A percentile compares a stretch with the other conserved stretches of the same genome.
These are phyloP conservation scores for Phytophthora rubi DNA, from an alignment of 352 stramenopile genomes.

Conservation along the genomic window DNA sequence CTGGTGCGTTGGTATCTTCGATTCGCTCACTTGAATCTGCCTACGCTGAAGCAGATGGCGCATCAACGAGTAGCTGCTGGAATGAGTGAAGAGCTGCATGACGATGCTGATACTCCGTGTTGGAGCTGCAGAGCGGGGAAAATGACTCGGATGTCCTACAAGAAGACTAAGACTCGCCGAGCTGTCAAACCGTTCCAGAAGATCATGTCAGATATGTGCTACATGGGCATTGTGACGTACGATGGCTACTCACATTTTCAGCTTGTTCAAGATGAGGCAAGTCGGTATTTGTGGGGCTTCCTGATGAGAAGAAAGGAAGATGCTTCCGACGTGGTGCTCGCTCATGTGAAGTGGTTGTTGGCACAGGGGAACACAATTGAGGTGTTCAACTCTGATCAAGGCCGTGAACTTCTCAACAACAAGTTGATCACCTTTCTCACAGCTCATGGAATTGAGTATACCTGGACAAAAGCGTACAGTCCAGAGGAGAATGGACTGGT, in stretches of 20 bases:
- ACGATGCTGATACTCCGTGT: conserved; percentile 2
- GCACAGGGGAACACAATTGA: background rate
- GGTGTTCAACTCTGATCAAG: background rate
- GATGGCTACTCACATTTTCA: conserved; percentile 20
- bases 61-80: background rate
- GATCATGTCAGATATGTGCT: conserved; percentile 24
- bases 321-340: background rate
- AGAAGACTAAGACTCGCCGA: conserved; percentile 4
- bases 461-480: background rate
- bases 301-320: background rate
- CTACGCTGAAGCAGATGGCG: conserved; percentile 12
- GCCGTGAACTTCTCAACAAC: background rate
- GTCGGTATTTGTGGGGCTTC: background rate
- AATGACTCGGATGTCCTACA: conserved; percentile 20
- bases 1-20: conserved; percentile 14
- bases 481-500: background rate
- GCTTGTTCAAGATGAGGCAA: conserved; percentile 4
- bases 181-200: conserved; percentile 13
- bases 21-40: conserved; percentile 7
- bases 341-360: background rate
- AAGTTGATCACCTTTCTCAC: background rate
- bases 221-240: conserved; percentile 3
- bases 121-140: conserved; percentile 16
- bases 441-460: background rate
- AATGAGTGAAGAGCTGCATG: background rate